These are phyloP conservation scores for Trichoderma sp. DNA, from an alignment of 2,329 filamentous ascomycete species.

Conservation along the genomic window DNA sequence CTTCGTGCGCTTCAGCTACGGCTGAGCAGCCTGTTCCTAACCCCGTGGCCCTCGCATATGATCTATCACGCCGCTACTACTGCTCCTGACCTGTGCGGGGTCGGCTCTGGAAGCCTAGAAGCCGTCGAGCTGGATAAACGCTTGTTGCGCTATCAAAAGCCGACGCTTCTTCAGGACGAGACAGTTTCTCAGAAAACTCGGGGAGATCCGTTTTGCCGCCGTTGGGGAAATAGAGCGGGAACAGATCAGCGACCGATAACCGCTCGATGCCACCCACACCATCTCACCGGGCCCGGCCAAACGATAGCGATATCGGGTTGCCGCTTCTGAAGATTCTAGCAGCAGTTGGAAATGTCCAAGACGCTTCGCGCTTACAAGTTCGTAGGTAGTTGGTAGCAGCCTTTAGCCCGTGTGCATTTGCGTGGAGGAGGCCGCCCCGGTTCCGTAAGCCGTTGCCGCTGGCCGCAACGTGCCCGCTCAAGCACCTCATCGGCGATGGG, in stretches of 20 bases:
- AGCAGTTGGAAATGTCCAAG: no score
- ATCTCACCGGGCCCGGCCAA: slow-evolving; percentile 13
- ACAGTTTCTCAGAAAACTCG: background rate
- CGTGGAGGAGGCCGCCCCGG: background rate
- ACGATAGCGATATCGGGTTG: slow-evolving; percentile 24
- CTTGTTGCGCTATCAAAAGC: background rate
- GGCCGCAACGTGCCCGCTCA: background rate
- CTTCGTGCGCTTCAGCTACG: slow-evolving; percentile 10
- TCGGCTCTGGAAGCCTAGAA: background rate
- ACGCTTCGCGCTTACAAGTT: background rate
- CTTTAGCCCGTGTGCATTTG: no score
- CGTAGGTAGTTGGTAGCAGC: background rate
- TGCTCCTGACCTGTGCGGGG: background rate
- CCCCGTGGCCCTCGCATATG: slow-evolving; percentile 17
- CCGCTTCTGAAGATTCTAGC: background rate
- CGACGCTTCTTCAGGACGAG: background rate
- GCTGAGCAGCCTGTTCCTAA: background rate
- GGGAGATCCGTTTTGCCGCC: background rate
- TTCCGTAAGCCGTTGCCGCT: slow-evolving; percentile 10
- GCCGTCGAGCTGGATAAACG: slow-evolving; percentile 1
- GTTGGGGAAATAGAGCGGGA: slow-evolving; percentile 19
- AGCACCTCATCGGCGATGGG: slow-evolving; percentile 12
- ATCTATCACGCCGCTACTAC: background rate
- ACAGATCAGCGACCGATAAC: slow-evolving; percentile 22
- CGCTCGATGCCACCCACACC: slow-evolving; percentile 19